phyloP scores from a whole-genome alignment of 2,329 filamentous ascomycete species.

The Alternaria metachromatica region DNA sequence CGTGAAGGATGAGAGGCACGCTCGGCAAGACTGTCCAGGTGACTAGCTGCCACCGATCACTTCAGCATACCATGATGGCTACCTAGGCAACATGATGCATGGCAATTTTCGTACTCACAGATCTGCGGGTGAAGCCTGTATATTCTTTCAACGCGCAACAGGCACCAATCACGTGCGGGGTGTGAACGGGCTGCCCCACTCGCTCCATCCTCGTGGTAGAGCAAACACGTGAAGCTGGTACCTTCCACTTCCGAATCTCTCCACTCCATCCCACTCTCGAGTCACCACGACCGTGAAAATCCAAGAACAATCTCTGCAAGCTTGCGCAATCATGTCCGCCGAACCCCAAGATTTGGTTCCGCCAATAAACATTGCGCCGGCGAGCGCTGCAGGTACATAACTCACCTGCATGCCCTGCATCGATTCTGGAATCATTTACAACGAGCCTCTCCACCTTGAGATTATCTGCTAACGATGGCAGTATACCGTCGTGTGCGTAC shows the following conservation, averaged over 20 bases:
- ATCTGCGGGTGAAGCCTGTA: no score
- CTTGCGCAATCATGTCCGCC: neutral
- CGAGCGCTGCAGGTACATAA: conserved; percentile 6
- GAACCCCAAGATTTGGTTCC: neutral
- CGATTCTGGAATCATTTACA: neutral
- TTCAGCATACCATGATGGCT: neutral
- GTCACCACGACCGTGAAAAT: neutral
- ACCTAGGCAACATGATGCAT: neutral
- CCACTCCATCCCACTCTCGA: neutral
- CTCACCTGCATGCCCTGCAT: neutral
- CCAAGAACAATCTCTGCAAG: neutral
- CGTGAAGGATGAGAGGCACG: neutral
- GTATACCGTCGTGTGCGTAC: conserved; percentile 6
- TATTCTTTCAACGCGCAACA: neutral
- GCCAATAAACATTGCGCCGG: neutral
- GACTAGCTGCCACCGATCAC: neutral
- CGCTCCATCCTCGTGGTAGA: neutral
- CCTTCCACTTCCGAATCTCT: neutral
- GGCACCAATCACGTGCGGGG: conserved; percentile 4
- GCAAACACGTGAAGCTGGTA: neutral
- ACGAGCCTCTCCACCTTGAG: neutral
- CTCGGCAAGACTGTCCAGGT: neutral
- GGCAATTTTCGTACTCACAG: neutral
- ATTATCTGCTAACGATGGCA: neutral
- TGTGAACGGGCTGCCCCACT: conserved; percentile 14